Conservation (phyloP, 1,139 yeast species). For the Saccharomyces hybrid region DNA sequence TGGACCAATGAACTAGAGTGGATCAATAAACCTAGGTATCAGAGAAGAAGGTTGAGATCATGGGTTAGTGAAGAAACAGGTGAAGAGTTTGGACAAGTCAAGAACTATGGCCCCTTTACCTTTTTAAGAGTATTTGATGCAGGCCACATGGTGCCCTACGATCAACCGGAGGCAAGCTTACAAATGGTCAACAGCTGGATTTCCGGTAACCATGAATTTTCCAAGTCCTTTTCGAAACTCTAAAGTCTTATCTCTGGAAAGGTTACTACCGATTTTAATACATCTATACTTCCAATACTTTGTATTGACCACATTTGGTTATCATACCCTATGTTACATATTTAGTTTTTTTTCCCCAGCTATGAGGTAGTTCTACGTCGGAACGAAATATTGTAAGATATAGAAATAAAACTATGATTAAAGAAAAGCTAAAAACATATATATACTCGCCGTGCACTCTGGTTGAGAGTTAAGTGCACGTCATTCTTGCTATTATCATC, state of each 20-base stretch:
- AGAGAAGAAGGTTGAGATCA: slow-evolving; percentile 35
- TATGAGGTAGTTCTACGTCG: no score
- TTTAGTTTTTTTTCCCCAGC: no score
- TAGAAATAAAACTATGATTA: not conserved
- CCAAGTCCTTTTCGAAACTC: not conserved
- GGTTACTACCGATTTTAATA: no score
- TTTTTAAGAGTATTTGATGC: slow-evolving; percentile 58
- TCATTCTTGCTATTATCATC: slow-evolving; percentile 21
- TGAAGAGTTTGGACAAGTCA: slow-evolving; percentile 51
- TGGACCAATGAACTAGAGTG: slow-evolving; percentile 68
- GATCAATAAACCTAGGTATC: slow-evolving; percentile 50
- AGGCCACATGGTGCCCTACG: slow-evolving; percentile 75
- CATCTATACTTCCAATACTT: no score
- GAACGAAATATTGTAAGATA: no score
- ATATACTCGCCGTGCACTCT: not conserved
- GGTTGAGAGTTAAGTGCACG: not conserved
- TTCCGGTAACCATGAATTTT: not conserved
- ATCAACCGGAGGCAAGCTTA: slow-evolving; percentile 67
- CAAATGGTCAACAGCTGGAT: slow-evolving; percentile 80
- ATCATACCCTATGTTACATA: no score
- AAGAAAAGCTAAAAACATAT: not conserved
- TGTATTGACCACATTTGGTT: no score
- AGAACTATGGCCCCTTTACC: slow-evolving; percentile 47
- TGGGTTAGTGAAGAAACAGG: slow-evolving; percentile 35
- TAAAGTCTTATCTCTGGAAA: not conserved